Percentiles rank a stretch among this genome's conserved stretches.
These are phyloP conservation scores for Aphanocladium album DNA, from an alignment of 2,329 filamentous ascomycete species.

Conservation along the genomic window DNA sequence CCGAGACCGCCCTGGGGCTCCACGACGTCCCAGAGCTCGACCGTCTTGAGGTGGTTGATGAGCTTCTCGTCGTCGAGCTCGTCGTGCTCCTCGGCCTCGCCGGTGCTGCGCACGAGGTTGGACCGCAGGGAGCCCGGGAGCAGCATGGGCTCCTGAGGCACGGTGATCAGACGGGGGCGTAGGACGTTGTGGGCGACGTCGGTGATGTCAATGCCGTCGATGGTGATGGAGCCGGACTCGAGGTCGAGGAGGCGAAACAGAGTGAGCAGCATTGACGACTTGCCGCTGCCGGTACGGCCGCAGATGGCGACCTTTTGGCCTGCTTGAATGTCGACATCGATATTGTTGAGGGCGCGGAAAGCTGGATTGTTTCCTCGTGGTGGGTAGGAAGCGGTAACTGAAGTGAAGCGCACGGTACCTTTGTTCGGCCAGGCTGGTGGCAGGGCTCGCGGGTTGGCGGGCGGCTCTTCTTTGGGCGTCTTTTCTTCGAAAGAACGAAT, in stretches of 20 bases:
- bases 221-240: constrained; percentile 34
- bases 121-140: constrained; percentile 42
- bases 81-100: constrained; percentile 23
- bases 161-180: constrained; percentile 31
- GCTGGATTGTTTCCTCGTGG: constrained; percentile 12
- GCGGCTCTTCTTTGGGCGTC: constrained; percentile 19
- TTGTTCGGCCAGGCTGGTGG: constrained; percentile 22
- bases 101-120: constrained; percentile 32
- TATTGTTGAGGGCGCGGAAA: constrained; percentile 20
- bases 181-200: constrained; percentile 20
- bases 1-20: constrained; percentile 35
- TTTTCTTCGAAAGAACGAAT: constrained; percentile 22
- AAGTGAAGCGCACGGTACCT: constrained; percentile 23
- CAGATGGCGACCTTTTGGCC: constrained; percentile 36
- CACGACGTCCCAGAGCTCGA: constrained; percentile 39
- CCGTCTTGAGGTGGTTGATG: constrained; percentile 37
- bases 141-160: constrained; percentile 50
- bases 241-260: constrained; percentile 44
- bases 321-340: constrained; percentile 25
- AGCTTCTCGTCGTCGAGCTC: constrained; percentile 35
- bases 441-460: constrained; percentile 15
- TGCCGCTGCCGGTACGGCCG: constrained; percentile 38
- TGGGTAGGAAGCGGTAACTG: constrained; percentile 27
- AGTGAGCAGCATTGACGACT: constrained; percentile 34
- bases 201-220: constrained; percentile 38